phyloP scores from a whole-genome alignment of 106 monocot species.

The Dioscorea dumetorum region DNA sequence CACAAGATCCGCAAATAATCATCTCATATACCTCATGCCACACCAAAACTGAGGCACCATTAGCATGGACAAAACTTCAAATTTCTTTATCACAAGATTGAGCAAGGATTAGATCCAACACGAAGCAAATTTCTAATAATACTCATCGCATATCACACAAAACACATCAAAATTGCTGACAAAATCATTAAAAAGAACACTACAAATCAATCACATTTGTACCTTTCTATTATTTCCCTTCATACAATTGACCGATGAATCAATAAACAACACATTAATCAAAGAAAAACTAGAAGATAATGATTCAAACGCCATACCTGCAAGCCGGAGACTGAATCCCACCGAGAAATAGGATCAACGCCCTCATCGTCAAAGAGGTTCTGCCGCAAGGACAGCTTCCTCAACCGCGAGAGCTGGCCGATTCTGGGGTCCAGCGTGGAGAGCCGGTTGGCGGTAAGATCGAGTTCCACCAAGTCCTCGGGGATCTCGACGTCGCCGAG shows the following conservation, averaged over 20 bases:
- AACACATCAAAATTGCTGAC: not conserved
- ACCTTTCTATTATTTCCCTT: not conserved
- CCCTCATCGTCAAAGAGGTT: constrained; percentile 73
- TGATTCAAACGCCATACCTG: constrained; percentile 21
- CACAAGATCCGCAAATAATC: no score
- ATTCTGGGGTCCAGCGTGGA: constrained; percentile 61
- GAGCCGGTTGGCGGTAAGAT: constrained; percentile 92
- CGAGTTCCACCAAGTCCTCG: constrained; percentile 59
- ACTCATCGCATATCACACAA: no score
- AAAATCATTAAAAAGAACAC: not conserved
- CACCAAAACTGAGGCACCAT: not conserved
- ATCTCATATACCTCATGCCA: not conserved
- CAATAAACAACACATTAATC: no score
- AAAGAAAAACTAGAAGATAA: not conserved
- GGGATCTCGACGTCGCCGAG: constrained; percentile 68
- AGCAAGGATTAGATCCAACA: not conserved
- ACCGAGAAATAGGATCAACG: constrained; percentile 44
- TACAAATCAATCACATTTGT: not conserved
- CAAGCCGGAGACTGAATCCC: constrained; percentile 53
- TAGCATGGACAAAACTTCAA: no score
- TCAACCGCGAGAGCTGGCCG: constrained; percentile 35
- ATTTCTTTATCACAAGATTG: not conserved
- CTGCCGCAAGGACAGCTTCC: constrained; percentile 85
- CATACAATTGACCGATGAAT: not conserved
- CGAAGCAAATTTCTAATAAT: no score